Conservation (phyloP, 495 filamentous ascomycete species). For the Tuber aestivum region DNA sequence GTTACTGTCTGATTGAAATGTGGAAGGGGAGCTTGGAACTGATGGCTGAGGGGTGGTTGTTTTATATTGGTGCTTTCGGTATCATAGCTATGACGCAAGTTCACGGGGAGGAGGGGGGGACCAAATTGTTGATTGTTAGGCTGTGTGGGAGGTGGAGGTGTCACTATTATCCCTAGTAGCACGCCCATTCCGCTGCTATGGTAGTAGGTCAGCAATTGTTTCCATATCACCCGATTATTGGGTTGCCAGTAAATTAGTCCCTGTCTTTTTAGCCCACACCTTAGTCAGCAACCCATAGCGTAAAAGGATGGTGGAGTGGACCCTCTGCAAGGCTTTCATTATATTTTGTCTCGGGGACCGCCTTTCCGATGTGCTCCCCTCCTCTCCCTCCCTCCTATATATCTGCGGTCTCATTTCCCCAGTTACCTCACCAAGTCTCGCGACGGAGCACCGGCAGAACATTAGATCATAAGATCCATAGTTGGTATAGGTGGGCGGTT, state of each 20-base stretch:
- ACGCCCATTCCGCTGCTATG: not conserved
- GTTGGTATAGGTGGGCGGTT: too few species aligned
- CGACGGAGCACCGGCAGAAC: not conserved
- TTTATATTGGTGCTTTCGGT: not conserved
- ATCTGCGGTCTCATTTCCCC: not conserved
- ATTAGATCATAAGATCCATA: too few species aligned
- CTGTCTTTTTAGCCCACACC: not conserved
- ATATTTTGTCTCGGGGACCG: not conserved
- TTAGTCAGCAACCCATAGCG: not conserved
- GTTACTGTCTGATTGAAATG: not conserved
- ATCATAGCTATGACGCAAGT: not conserved
- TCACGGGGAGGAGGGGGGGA: not conserved
- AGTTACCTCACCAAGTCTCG: not conserved
- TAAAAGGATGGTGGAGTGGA: not conserved
- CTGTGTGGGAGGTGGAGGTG: not conserved
- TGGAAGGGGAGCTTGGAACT: not conserved
- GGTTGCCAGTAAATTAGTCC: not conserved
- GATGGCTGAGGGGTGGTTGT: not conserved
- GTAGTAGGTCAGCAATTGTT: not conserved
- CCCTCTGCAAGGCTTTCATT: not conserved
- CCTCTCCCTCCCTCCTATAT: not conserved
- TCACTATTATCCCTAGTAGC: not conserved
- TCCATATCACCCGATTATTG: not conserved
- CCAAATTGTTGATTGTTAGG: not conserved
- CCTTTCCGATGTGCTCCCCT: not conserved